Evolutionary conservation across 73 alveolate species (phyloP).

Genomic region (Tetrahymena borealis): DNA sequence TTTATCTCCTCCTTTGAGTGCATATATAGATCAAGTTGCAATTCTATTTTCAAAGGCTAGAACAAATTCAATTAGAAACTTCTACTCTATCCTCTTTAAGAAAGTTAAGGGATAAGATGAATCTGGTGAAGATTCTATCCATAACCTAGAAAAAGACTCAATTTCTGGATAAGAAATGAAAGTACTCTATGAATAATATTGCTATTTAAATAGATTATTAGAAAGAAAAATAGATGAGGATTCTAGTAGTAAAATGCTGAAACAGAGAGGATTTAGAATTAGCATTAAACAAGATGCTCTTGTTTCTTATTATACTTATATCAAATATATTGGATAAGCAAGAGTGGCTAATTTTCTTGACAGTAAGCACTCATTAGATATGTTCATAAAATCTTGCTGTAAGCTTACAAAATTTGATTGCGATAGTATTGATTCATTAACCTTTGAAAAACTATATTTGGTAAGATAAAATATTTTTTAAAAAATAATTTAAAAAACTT

Average conservation of each 20-base stretch:
- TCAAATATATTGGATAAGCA: background rate
- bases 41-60: slow-evolving; percentile 9
- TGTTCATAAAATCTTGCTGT: slow-evolving; percentile 8
- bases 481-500: too few species aligned
- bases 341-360: background rate
- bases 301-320: slow-evolving; percentile 15
- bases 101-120: background rate
- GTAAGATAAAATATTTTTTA: background rate
- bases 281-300: slow-evolving; percentile 17
- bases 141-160: slow-evolving; percentile 20
- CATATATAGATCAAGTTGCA: slow-evolving; percentile 27
- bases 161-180: slow-evolving; percentile 26
- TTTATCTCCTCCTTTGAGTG: slow-evolving; percentile 36
- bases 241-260: background rate
- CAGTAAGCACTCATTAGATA: background rate
- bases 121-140: slow-evolving; percentile 7
- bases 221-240: slow-evolving; percentile 25
- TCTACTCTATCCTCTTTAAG: slow-evolving; percentile 3
- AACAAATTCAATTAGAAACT: slow-evolving; percentile 11
- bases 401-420: slow-evolving; percentile 16
- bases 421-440: slow-evolving; percentile 13
- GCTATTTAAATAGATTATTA: slow-evolving; percentile 21
- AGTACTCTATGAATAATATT: slow-evolving; percentile 20
- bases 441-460: slow-evolving; percentile 7
- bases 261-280: slow-evolving; percentile 15